These are phyloP conservation scores for Syzygium aqueum DNA, from an alignment of 345 rosid species.

Conservation along the genomic window DNA sequence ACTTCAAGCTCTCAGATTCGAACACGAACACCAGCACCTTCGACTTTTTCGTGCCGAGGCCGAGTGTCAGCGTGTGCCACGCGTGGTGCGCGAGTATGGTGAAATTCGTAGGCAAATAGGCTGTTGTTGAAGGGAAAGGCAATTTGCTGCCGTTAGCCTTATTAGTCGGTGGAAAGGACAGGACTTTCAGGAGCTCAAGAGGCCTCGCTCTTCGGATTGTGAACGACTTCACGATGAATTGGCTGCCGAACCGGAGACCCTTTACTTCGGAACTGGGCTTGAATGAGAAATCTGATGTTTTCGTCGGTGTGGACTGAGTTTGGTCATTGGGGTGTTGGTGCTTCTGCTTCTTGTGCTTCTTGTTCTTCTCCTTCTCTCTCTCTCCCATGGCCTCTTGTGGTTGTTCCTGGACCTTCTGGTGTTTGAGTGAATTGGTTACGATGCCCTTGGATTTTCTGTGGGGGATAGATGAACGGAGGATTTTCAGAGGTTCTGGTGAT, in stretches of 20 bases:
- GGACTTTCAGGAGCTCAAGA: conserved; percentile 69
- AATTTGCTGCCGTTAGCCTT: conserved; percentile 13
- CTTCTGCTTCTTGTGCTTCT: conserved; percentile 62
- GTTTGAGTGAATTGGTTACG: not conserved
- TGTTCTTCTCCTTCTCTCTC: conserved; percentile 42
- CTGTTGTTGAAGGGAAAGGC: conserved; percentile 70
- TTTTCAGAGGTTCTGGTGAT: not conserved
- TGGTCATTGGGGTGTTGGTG: conserved; percentile 54
- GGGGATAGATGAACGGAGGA: not conserved
- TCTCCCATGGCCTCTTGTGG: not conserved
- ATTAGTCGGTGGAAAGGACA: conserved; percentile 48
- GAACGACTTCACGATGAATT: conserved; percentile 88
- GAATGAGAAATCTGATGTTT: conserved; percentile 45
- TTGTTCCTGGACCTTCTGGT: not conserved
- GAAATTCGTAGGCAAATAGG: conserved; percentile 88
- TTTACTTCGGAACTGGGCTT: conserved; percentile 73
- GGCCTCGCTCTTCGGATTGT: conserved; percentile 78
- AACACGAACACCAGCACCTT: conserved; percentile 74
- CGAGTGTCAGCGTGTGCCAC: conserved; percentile 92
- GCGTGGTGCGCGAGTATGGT: conserved; percentile 93
- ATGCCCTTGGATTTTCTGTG: not conserved
- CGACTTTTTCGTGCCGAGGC: conserved; percentile 81
- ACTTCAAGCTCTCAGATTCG: conserved; percentile 64
- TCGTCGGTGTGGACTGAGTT: not conserved
- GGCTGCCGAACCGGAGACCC: conserved; percentile 87